Conservation (phyloP, 768 basidiomycete genomes). For the Leccinum arenicola region DNA sequence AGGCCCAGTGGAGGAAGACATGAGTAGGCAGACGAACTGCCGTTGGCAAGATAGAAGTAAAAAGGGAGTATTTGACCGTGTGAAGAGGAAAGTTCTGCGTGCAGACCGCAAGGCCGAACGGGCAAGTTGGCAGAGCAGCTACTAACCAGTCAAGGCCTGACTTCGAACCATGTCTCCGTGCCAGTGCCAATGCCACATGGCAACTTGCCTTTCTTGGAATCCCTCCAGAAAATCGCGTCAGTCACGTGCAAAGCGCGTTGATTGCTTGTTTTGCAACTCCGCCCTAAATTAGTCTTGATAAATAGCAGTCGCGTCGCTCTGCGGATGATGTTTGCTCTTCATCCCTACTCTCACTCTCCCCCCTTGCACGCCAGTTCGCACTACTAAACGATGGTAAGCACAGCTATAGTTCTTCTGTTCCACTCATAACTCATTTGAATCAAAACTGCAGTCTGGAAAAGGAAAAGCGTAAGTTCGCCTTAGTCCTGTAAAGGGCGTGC, state of each 20-base stretch:
- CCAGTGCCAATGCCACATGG: constrained; percentile 11
- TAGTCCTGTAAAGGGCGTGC: neutral
- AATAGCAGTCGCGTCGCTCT: constrained; percentile 29
- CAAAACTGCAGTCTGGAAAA: constrained; percentile 46
- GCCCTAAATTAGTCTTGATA: constrained; percentile 26
- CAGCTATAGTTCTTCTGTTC: neutral
- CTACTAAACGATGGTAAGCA: constrained; percentile 33
- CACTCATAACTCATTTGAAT: constrained; percentile 8
- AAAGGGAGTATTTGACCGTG: constrained; percentile 6
- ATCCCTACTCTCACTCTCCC: constrained; percentile 22
- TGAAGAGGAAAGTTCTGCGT: constrained; percentile 28
- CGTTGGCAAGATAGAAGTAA: constrained; percentile 9
- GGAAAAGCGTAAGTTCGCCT: constrained; percentile 45
- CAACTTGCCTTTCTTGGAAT: constrained; percentile 19
- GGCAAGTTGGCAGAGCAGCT: constrained; percentile 7
- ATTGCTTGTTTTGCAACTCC: constrained; percentile 30
- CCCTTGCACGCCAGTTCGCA: constrained; percentile 6
- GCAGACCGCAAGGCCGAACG: constrained; percentile 30
- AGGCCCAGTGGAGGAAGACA: constrained; percentile 32
- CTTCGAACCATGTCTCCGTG: constrained; percentile 16
- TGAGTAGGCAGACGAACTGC: constrained; percentile 33
- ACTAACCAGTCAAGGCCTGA: neutral
- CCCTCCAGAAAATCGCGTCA: constrained; percentile 19
- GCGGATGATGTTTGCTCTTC: constrained; percentile 2
- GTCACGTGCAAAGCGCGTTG: constrained; percentile 37